Evolutionary conservation across 2,329 filamentous ascomycete species (phyloP).

Genomic region (Paraphoma chrysanthemicola): DNA sequence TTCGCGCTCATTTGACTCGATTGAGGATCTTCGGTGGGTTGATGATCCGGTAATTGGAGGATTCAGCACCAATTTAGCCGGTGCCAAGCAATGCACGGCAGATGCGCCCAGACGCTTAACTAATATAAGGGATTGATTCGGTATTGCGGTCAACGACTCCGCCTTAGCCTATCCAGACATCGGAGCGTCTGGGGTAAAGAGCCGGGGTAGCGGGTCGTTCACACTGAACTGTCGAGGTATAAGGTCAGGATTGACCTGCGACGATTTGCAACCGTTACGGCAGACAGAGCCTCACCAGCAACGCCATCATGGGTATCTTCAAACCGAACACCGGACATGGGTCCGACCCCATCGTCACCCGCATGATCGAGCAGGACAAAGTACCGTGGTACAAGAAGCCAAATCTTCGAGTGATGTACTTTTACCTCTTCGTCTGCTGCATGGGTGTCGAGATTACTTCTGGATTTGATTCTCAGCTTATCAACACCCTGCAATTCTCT

Average conservation of each 20-base stretch:
- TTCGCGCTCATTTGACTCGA: slow-evolving; percentile 11
- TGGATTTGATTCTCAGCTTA: slow-evolving; percentile 47
- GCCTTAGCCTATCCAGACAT: slow-evolving; percentile 21
- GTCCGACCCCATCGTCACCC: slow-evolving; percentile 52
- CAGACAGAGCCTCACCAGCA: slow-evolving; percentile 12
- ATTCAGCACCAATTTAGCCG: slow-evolving; percentile 29
- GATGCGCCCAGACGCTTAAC: slow-evolving; percentile 32
- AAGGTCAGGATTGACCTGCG: slow-evolving; percentile 25
- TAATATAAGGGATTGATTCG: slow-evolving; percentile 27
- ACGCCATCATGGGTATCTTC: slow-evolving; percentile 35
- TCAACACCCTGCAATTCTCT: slow-evolving; percentile 47
- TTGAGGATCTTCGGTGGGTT: slow-evolving; percentile 19
- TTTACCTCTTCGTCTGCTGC: slow-evolving; percentile 45
- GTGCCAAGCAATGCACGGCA: slow-evolving; percentile 24
- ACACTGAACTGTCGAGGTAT: slow-evolving; percentile 19
- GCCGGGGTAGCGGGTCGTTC: slow-evolving; percentile 22
- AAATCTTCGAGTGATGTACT: slow-evolving; percentile 48
- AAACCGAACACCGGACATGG: slow-evolving; percentile 14
- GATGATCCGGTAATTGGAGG: slow-evolving; percentile 26
- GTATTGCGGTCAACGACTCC: slow-evolving; percentile 34
- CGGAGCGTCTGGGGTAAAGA: slow-evolving; percentile 32
- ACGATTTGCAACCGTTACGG: slow-evolving; percentile 12
- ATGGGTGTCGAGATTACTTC: slow-evolving; percentile 50
- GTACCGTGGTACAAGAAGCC: slow-evolving; percentile 53
- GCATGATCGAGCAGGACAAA: slow-evolving; percentile 51